phyloP scores from a whole-genome alignment of 2,329 filamentous ascomycete species.

The Ambrosiella cleistominuta region DNA sequence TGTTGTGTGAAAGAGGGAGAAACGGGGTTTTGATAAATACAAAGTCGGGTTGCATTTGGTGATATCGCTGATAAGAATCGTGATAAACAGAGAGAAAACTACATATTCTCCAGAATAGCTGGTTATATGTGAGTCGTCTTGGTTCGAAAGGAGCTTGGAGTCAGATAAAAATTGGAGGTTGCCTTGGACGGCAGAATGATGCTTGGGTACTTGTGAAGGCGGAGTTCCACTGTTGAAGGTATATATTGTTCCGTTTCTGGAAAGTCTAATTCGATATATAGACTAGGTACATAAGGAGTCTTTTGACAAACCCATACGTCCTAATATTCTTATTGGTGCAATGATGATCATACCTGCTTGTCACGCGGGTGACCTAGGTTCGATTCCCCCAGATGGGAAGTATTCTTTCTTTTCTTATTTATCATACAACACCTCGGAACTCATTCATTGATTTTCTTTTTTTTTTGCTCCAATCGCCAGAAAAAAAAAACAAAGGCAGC shows the following conservation, averaged over 20 bases:
- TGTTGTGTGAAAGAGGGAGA: no score
- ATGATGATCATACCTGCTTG: constrained; percentile 13
- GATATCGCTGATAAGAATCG: no score
- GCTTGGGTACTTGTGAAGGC: background rate
- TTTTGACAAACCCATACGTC: background rate
- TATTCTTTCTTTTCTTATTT: background rate
- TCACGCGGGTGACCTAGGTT: constrained; percentile 12
- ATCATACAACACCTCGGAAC: background rate
- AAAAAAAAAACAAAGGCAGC: no score
- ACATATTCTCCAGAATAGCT: no score
- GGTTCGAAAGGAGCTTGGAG: background rate
- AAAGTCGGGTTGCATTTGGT: no score
- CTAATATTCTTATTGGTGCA: constrained; percentile 9
- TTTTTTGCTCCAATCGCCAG: no score
- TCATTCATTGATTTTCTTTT: background rate
- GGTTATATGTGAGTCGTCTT: no score
- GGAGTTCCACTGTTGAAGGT: background rate
- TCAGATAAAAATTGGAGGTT: background rate
- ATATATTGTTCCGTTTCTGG: background rate
- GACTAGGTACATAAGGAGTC: background rate
- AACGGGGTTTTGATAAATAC: no score
- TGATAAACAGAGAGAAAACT: no score
- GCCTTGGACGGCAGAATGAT: background rate
- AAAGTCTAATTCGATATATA: background rate
- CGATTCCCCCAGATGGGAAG: constrained; percentile 12